Evolutionary conservation across 1,139 yeast species (phyloP), one percentile per base, ranked within the genome.

Genomic region (Taphrina wiesneri): DNA sequence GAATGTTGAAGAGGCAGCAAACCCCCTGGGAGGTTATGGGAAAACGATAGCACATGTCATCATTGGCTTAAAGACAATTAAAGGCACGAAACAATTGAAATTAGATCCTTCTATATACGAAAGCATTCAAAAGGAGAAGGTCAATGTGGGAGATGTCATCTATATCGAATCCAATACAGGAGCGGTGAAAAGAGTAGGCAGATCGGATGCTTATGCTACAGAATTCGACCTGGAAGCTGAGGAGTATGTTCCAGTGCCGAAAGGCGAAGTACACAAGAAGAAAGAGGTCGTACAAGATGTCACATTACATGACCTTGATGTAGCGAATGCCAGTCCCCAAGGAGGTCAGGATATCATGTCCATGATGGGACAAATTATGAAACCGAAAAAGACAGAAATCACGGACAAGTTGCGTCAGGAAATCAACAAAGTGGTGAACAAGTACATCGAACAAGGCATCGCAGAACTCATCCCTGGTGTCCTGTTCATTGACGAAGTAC

Each of bases 391-490:
- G 80, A 93, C 99, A n/a, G 99, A 93, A 78, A 93, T 93, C 74
- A 95, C 99, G 54, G 99, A 93, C 74, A 93, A 95, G 77, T 83
- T 93, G 75, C 85, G 99, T 76, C 80, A 82, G 52, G 99, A 93
- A 78, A 97, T 93, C 71, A 92, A 93, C 80, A 91, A 90, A 78
- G 96, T 93, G 67, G 99, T 93, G 51, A 90, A 95, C 70, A 90
- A 91, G 76, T 93, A 93, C 78, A 92, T 93, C 68, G 97, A 92
- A 76, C 98, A 93, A 79, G 99, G 99, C 70, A 90, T 93, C 67
- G 99, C 99, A 19, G 99, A 93, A 78, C 82, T 93, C 67, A 92
- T 93, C 68, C 99, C 99, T 0, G 99, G 99, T 73, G 99, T 93
- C 36, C 81, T 93, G 74, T 93, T 93, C 78, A 93, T 93, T 73